These are phyloP conservation scores for Nannizzia gypsea DNA, from an alignment of 2,329 filamentous ascomycete genomes.

Conservation along the genomic window DNA sequence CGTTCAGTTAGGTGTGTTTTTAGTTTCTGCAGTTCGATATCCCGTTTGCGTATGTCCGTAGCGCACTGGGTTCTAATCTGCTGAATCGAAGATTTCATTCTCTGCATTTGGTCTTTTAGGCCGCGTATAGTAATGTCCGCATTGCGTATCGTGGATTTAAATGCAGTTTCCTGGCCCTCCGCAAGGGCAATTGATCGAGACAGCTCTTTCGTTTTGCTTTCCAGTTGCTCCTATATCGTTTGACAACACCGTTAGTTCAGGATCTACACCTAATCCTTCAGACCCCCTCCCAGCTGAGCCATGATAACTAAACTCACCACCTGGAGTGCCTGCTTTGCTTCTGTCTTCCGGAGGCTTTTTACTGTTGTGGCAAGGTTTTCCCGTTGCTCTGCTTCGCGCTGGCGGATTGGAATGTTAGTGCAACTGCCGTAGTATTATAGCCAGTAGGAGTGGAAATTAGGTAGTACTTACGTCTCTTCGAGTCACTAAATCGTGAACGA, in stretches of 20 bases:
- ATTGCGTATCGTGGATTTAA: constrained; percentile 57
- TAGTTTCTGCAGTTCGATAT: constrained; percentile 75
- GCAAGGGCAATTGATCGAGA: constrained; percentile 45
- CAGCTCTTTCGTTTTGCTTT: constrained; percentile 45
- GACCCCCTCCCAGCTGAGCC: background rate
- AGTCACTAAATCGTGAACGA: constrained; percentile 86
- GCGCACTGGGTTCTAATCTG: constrained; percentile 80
- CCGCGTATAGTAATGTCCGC: constrained; percentile 62
- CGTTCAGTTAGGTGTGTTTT: constrained; percentile 73
- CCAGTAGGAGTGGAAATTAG: background rate
- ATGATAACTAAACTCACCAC: constrained; percentile 38
- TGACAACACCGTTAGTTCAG: background rate
- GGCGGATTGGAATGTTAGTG: constrained; percentile 9
- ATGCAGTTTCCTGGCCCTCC: constrained; percentile 59
- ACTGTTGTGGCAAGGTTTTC: constrained; percentile 72
- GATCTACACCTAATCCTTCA: background rate
- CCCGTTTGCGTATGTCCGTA: constrained; percentile 81
- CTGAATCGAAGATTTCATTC: constrained; percentile 64
- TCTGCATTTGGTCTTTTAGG: constrained; percentile 72
- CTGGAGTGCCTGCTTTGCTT: constrained; percentile 59
- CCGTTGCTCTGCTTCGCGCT: constrained; percentile 82
- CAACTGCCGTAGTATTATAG: constrained; percentile 36
- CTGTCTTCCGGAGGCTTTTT: constrained; percentile 61
- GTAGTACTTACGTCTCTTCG: constrained; percentile 64
- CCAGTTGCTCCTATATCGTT: constrained; percentile 37